These are phyloP conservation scores for Pseudozyma tsukubaensis DNA, from an alignment of 1,284 basidiomycete species.

Conservation along the genomic window DNA sequence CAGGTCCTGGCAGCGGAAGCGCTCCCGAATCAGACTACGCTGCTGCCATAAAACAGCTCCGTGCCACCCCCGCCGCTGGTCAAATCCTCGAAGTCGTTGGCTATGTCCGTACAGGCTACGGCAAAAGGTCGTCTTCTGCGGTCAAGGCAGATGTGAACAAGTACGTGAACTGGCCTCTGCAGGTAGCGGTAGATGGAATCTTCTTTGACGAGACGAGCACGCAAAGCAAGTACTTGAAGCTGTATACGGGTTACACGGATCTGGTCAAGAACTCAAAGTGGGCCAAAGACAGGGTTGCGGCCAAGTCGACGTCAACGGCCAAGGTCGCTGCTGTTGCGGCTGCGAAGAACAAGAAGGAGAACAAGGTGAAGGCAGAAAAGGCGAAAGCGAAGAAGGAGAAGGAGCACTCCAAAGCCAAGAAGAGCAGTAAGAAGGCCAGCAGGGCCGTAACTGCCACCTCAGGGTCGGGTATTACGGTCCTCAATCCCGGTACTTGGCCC, in stretches of 20 bases:
- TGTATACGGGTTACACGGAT: conserved; percentile 15
- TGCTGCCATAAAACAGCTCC: conserved; percentile 14
- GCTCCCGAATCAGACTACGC: conserved; percentile 18
- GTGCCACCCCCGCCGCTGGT: neutral
- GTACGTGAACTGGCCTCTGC: conserved; percentile 9
- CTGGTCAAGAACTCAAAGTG: conserved; percentile 15
- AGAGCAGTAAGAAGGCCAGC: neutral
- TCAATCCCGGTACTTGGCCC: conserved; percentile 32
- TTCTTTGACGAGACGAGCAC: conserved; percentile 30
- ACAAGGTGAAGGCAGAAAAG: no score
- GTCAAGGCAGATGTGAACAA: conserved; percentile 13
- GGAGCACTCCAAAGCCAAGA: no score
- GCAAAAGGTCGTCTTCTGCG: neutral
- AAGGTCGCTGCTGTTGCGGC: no score
- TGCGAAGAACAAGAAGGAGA: no score
- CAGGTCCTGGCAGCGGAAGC: conserved; percentile 8
- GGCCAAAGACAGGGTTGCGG: neutral
- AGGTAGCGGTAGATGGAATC: conserved; percentile 14
- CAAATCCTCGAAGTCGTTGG: conserved; percentile 29
- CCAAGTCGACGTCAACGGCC: neutral
- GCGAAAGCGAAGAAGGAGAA: no score
- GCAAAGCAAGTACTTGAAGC: neutral
- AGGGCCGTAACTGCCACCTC: neutral
- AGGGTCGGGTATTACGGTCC: conserved; percentile 14
- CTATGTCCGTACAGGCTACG: conserved; percentile 25